Evolutionary conservation across 495 filamentous ascomycete genomes (phyloP).

Genomic region (Echria macrotheca): DNA sequence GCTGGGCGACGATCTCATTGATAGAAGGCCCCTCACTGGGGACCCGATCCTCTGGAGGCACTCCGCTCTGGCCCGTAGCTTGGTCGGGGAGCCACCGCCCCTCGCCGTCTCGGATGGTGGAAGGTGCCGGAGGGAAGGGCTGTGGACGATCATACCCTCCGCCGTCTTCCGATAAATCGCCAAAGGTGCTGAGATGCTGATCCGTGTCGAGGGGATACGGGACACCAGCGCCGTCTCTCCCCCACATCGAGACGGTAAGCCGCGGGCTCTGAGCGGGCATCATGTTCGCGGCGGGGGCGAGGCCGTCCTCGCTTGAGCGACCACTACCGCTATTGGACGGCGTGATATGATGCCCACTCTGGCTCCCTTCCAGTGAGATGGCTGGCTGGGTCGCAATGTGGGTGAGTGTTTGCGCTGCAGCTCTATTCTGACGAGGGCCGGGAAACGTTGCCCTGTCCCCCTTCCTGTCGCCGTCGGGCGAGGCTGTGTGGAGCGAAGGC

Average conservation of each 20-base stretch:
- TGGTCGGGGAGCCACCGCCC: conserved; percentile 36
- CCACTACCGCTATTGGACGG: conserved; percentile 43
- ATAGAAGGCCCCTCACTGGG: conserved; percentile 33
- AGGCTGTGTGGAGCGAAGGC: conserved; percentile 25
- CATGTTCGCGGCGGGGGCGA: conserved; percentile 29
- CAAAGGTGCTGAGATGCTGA: conserved; percentile 10
- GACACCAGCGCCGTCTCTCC: conserved; percentile 26
- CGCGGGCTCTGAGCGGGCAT: conserved; percentile 43
- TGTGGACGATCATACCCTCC: conserved; percentile 2
- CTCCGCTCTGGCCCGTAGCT: conserved; percentile 34
- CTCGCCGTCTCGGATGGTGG: conserved; percentile 27
- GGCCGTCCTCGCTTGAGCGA: conserved; percentile 43
- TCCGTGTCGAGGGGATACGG: conserved; percentile 25
- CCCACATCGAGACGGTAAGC: conserved; percentile 47
- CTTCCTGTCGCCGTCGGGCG: conserved; percentile 21
- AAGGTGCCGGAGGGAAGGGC: background rate
- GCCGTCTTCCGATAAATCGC: conserved; percentile 7
- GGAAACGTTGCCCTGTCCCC: conserved; percentile 15
- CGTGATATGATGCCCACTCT: conserved; percentile 36
- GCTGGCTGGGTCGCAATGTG: conserved; percentile 22
- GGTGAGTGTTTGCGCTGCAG: conserved; percentile 19
- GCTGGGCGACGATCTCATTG: conserved; percentile 33
- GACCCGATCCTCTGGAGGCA: conserved; percentile 37
- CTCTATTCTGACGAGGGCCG: conserved; percentile 7
- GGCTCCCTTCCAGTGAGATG: conserved; percentile 25